Percentiles rank a stretch among this genome's conserved stretches.
phyloP scores from a whole-genome alignment of 1,284 basidiomycete species.

The Somion occarium region DNA sequence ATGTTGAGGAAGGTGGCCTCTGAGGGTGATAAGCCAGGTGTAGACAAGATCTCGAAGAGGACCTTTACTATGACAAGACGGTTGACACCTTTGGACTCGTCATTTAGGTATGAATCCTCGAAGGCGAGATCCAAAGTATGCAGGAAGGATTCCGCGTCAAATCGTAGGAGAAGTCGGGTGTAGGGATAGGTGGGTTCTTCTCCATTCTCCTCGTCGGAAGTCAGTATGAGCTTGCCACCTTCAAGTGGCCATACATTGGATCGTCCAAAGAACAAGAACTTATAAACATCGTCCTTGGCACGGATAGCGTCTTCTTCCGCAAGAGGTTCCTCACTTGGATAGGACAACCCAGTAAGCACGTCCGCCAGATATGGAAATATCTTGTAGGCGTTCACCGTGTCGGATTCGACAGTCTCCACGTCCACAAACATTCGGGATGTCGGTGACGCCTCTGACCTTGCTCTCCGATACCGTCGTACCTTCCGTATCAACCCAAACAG shows the following conservation, averaged over 20 bases:
- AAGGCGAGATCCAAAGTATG: constrained; percentile 94
- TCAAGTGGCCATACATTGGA: constrained; percentile 76
- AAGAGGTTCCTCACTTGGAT: constrained; percentile 80
- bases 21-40: constrained; percentile 48
- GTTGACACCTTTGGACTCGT: constrained; percentile 59
- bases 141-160: constrained; percentile 93
- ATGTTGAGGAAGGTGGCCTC: constrained; percentile 88
- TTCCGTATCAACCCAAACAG: constrained; percentile 75
- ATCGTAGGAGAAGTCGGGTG: constrained; percentile 76
- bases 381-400: constrained; percentile 82
- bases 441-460: constrained; percentile 31
- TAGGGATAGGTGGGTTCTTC: constrained; percentile 86
- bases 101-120: constrained; percentile 89
- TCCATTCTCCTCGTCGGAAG: constrained; percentile 65
- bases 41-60: constrained; percentile 74
- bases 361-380: constrained; percentile 90
- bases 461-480: constrained; percentile 49
- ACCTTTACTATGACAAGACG: constrained; percentile 85
- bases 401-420: constrained; percentile 47
- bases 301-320: constrained; percentile 54
- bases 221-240: constrained; percentile 69
- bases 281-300: constrained; percentile 73
- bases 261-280: constrained; percentile 81
- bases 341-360: constrained; percentile 80
- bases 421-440: constrained; percentile 25